Percentiles rank a stretch among this genome's conserved stretches.
These are phyloP conservation scores for Tolypocladium pustulatum DNA, from an alignment of 2,329 filamentous ascomycete genomes.

Conservation along the genomic window DNA sequence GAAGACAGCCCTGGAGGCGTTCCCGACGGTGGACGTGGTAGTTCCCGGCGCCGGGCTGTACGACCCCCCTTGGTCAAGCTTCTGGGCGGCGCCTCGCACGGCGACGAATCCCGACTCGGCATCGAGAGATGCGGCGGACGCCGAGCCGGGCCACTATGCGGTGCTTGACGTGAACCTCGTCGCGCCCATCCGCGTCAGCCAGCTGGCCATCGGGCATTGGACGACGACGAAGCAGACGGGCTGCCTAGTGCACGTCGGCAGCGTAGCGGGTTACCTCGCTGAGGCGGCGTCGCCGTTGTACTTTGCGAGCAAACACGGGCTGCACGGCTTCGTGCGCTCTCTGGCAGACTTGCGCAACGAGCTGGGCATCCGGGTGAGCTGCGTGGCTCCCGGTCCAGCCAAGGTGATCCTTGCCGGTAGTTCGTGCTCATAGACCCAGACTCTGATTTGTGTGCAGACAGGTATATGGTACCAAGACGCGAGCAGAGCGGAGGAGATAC, in stretches of 20 bases:
- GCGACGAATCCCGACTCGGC: conserved; percentile 15
- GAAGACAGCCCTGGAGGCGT: conserved; percentile 14
- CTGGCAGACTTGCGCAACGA: conserved; percentile 17
- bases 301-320: conserved; percentile 24
- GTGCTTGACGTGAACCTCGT: conserved; percentile 25
- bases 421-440: not conserved
- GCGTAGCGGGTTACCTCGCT: conserved; percentile 20
- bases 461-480: conserved; percentile 22
- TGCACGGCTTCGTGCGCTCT: conserved; percentile 23
- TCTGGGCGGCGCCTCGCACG: conserved; percentile 24
- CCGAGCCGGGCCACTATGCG: conserved; percentile 20
- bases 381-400: conserved; percentile 22
- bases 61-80: conserved; percentile 23
- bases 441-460: conserved; percentile 12
- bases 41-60: conserved; percentile 25
- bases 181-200: conserved; percentile 24
- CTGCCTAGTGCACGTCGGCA: conserved; percentile 21
- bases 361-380: conserved; percentile 21
- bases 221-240: conserved; percentile 16
- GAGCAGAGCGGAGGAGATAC: conserved; percentile 16
- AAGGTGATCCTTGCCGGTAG: conserved; percentile 7
- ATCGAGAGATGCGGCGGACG: conserved; percentile 16
- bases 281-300: conserved; percentile 23
- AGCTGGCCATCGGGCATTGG: conserved; percentile 28
- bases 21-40: conserved; percentile 23